Conservation (phyloP, 164 flowering plant genomes). For the Buxus sempervirens region DNA sequence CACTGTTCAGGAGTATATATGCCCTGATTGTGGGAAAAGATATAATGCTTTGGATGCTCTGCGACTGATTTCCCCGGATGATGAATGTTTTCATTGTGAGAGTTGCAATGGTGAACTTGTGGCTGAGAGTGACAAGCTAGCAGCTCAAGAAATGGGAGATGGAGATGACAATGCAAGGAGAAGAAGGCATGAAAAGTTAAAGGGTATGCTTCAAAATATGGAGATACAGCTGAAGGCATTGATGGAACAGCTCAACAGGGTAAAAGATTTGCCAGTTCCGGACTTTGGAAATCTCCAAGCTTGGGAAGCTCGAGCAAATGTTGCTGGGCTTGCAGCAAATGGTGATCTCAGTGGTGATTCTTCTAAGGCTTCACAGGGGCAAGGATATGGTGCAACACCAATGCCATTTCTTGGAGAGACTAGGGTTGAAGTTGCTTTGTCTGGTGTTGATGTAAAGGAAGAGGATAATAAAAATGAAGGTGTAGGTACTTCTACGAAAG, state of each 20-base stretch:
- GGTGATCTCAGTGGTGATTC: conserved; percentile 63
- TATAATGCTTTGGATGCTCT: conserved; percentile 89
- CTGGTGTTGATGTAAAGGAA: conserved; percentile 69
- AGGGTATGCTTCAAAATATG: conserved; percentile 76
- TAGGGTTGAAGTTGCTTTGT: conserved; percentile 85
- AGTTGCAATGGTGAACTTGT: conserved; percentile 82
- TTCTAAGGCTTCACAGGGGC: conserved; percentile 60
- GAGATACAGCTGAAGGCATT: conserved; percentile 89
- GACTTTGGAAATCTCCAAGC: conserved; percentile 85
- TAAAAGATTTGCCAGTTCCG: conserved; percentile 80
- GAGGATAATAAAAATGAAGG: conserved; percentile 62
- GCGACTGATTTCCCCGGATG: conserved; percentile 57
- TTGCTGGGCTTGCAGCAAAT: conserved; percentile 50
- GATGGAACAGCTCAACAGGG: conserved; percentile 72
- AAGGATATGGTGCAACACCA: conserved; percentile 71
- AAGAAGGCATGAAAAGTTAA: conserved; percentile 74
- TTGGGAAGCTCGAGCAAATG: conserved; percentile 84
- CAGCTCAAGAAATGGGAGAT: conserved; percentile 80
- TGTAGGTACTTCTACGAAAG: conserved; percentile 48
- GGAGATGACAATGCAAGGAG: conserved; percentile 93
- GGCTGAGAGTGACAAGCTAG: conserved; percentile 88
- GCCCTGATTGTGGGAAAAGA: conserved; percentile 81
- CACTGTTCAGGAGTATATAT: conserved; percentile 87
- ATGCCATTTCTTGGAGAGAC: conserved; percentile 90
- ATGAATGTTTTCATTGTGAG: conserved; percentile 87